Evolutionary conservation across 176 grass and related monocot species (phyloP).

Genomic region (Rhynchospora breviuscula): DNA sequence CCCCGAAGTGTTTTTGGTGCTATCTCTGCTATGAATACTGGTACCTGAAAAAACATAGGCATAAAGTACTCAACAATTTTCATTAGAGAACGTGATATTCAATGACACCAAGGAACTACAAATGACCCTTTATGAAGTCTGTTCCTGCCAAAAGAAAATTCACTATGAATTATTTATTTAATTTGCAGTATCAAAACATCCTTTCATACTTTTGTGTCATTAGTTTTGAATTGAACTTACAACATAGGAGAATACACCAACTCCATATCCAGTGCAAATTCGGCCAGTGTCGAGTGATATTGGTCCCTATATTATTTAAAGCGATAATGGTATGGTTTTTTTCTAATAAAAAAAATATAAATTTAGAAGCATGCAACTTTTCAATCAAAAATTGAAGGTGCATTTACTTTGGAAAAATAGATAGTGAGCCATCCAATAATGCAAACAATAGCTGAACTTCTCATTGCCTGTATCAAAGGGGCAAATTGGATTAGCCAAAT

Average conservation of each 20-base stretch:
- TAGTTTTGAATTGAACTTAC: conserved; percentile 22
- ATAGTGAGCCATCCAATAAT: conserved; percentile 49
- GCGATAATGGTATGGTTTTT: background rate
- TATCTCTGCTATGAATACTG: conserved; percentile 71
- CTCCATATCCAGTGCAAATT: conserved; percentile 42
- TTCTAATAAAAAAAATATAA: background rate
- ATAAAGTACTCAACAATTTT: background rate
- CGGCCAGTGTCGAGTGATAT: conserved; percentile 37
- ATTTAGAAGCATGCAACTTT: background rate
- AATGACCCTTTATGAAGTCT: background rate
- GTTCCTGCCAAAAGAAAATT: background rate
- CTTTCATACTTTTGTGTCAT: background rate
- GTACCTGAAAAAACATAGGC: conserved; percentile 29
- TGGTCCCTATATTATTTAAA: conserved; percentile 26
- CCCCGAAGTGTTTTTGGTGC: conserved; percentile 51
- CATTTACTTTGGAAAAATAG: conserved; percentile 34
- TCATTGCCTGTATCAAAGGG: conserved; percentile 44
- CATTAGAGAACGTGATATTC: background rate
- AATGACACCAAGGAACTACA: background rate
- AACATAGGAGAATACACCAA: conserved; percentile 55
- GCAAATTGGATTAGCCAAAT: conserved; percentile 7
- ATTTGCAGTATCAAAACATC: background rate
- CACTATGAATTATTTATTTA: background rate
- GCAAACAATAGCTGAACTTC: conserved; percentile 43
- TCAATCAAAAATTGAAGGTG: background rate